Conservation (phyloP, 306 rosid genomes). For the Styphnolobium japonicum region DNA sequence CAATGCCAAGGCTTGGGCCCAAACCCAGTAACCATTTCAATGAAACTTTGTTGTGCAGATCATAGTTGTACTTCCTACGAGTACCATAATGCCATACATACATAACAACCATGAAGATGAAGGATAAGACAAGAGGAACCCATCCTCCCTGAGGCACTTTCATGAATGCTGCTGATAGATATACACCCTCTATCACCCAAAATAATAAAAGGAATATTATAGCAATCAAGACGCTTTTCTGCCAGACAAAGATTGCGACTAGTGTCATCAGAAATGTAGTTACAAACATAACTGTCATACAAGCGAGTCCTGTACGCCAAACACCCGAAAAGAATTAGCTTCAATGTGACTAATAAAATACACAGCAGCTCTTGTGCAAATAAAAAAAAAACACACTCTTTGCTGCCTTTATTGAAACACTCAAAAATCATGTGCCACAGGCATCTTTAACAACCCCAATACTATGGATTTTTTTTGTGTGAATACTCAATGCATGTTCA, state of each 20-base stretch:
- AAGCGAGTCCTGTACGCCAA: slow-evolving; percentile 72
- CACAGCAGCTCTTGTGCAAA: background rate
- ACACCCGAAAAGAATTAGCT: slow-evolving; percentile 18
- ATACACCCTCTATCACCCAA: slow-evolving; percentile 76
- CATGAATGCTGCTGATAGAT: slow-evolving; percentile 71
- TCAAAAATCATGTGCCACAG: background rate
- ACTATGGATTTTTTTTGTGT: background rate
- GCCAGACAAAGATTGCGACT: slow-evolving; percentile 72
- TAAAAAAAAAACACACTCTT: background rate
- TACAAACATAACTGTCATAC: slow-evolving; percentile 72
- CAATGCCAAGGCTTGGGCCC: slow-evolving; percentile 90
- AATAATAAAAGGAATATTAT: slow-evolving; percentile 54
- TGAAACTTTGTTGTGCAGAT: slow-evolving; percentile 82
- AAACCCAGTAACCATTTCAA: slow-evolving; percentile 79
- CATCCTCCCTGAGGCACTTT: slow-evolving; percentile 94
- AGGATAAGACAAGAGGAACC: slow-evolving; percentile 78
- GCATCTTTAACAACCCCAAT: background rate
- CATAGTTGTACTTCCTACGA: slow-evolving; percentile 68
- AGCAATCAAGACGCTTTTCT: slow-evolving; percentile 54
- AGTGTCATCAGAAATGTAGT: slow-evolving; percentile 86
- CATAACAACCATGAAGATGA: slow-evolving; percentile 64
- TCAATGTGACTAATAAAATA: slow-evolving; percentile 11
- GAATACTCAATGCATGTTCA: background rate
- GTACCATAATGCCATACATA: slow-evolving; percentile 87
- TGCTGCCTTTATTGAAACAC: background rate